These are phyloP conservation scores for Linaria vulgaris DNA, from an alignment of 257 asterid genomes.

Conservation along the genomic window DNA sequence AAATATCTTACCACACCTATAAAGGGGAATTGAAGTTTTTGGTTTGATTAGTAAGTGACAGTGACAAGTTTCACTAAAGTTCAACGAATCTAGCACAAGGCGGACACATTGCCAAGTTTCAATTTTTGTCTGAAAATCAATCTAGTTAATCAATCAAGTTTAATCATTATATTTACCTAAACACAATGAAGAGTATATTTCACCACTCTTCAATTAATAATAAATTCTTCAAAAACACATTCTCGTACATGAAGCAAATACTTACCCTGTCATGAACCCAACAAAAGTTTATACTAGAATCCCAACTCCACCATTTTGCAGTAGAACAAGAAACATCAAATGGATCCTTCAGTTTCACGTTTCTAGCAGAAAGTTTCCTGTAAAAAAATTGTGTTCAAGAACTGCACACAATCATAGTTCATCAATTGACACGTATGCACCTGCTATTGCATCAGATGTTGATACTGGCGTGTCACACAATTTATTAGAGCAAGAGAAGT, in stretches of 20 bases:
- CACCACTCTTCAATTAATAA: slow-evolving; percentile 9
- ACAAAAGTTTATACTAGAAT: slow-evolving; percentile 36
- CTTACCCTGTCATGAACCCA: slow-evolving; percentile 38
- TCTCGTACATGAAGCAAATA: slow-evolving; percentile 8
- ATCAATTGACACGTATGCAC: slow-evolving; percentile 24
- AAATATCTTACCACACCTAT: no score
- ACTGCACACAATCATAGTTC: slow-evolving; percentile 4
- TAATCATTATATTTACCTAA: no score
- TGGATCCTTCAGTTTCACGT: slow-evolving; percentile 35
- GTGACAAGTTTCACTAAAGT: no score
- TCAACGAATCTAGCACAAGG: no score
- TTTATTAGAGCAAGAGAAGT: slow-evolving; percentile 18
- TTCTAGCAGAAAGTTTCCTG: slow-evolving; percentile 16
- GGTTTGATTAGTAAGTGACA: no score
- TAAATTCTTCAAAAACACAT: neutral
- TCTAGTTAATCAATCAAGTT: no score
- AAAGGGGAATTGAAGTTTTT: no score
- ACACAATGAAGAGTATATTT: neutral
- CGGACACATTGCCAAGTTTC: no score
- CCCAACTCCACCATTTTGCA: slow-evolving; percentile 32
- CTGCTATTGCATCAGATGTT: slow-evolving; percentile 38
- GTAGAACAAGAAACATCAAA: slow-evolving; percentile 23
- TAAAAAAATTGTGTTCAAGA: no score
- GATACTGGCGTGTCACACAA: slow-evolving; percentile 34
- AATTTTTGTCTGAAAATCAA: no score